phyloP scores from a whole-genome alignment of 169 alveolate species.

The Cryptosporidium xiaoi region DNA sequence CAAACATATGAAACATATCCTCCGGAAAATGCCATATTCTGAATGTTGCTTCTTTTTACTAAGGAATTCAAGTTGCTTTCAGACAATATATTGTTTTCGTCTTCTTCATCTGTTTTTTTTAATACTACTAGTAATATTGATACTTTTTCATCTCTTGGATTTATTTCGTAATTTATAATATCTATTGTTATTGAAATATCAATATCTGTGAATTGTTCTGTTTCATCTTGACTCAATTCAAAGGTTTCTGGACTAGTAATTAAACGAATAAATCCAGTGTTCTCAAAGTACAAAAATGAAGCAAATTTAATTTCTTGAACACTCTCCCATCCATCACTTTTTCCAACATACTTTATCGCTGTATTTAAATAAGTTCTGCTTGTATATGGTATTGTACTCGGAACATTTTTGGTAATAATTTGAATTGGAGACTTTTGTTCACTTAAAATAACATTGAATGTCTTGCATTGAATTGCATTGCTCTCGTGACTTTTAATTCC shows the following conservation, averaged over 20 bases:
- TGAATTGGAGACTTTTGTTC: constrained; percentile 21
- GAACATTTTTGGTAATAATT: constrained; percentile 23
- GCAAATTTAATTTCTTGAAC: neutral
- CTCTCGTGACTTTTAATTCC: constrained; percentile 27
- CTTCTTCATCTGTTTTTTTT: neutral
- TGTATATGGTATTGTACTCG: constrained; percentile 11
- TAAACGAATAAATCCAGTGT: constrained; percentile 18
- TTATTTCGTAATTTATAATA: constrained; percentile 7
- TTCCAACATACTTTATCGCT: constrained; percentile 13
- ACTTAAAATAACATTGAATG: neutral
- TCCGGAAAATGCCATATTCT: constrained; percentile 1
- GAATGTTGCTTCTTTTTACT: constrained; percentile 32
- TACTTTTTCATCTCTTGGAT: constrained; percentile 3
- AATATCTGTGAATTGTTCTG: neutral
- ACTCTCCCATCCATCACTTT: constrained; percentile 5
- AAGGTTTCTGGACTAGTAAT: constrained; percentile 18
- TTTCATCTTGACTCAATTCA: neutral
- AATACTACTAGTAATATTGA: constrained; percentile 18
- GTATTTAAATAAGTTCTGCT: neutral
- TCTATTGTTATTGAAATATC: constrained; percentile 31
- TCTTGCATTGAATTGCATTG: constrained; percentile 23
- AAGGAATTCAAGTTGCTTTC: constrained; percentile 22
- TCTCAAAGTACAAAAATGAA: constrained; percentile 47
- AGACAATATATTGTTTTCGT: neutral
- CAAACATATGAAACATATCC: constrained; percentile 55